Evolutionary conservation across 2,329 filamentous ascomycete species (phyloP).

Genomic region (Daldinia sp.): DNA sequence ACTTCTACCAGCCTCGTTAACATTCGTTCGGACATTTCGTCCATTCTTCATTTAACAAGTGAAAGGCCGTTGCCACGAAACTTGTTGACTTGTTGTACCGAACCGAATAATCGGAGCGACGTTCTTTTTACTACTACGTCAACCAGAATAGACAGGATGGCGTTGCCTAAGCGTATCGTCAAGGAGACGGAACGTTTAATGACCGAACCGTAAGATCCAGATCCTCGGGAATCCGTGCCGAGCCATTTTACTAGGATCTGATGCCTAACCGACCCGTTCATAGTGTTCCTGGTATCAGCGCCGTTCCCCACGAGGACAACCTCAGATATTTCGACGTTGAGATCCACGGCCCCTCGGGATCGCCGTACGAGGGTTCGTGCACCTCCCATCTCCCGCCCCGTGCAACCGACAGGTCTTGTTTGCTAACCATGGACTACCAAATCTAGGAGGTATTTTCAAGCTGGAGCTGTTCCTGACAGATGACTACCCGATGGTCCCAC

Average conservation of each 20-base stretch:
- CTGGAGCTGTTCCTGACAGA: conserved; percentile 97
- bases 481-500: conserved; percentile 99
- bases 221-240: conserved; percentile 14
- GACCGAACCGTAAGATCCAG: conserved; percentile 83
- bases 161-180: conserved; percentile 94
- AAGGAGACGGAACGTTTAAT: conserved; percentile 99
- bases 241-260: neutral
- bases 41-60: neutral
- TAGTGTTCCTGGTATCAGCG: conserved; percentile 96
- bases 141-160: conserved; percentile 60
- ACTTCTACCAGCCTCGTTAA: conserved; percentile 18
- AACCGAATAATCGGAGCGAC: neutral
- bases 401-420: neutral
- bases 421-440: neutral
- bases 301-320: conserved; percentile 96
- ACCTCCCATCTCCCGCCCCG: neutral
- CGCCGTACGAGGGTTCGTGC: conserved; percentile 88
- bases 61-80: neutral
- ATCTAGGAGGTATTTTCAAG: conserved; percentile 84
- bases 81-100: neutral
- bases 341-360: conserved; percentile 91
- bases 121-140: neutral
- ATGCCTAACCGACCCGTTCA: conserved; percentile 23
- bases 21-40: neutral
- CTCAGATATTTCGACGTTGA: conserved; percentile 98